Base-by-base conservation (phyloP, 371 early-diverging fungal species). In the Conidiobolus incongruus region DNA sequence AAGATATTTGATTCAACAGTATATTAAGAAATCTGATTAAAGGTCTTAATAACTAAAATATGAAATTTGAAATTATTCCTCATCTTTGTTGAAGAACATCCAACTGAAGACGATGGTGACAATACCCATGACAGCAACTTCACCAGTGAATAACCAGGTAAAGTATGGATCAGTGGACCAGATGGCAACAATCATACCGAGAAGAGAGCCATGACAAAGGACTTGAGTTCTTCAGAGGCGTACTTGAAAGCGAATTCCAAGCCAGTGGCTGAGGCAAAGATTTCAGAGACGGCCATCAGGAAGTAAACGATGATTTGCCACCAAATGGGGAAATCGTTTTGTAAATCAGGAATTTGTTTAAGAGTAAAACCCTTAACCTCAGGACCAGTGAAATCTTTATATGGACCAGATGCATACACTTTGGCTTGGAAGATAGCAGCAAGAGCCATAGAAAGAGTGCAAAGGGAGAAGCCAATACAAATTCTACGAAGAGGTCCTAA, bases 401-500 rank as follows among this genome's bases (percentile, higher is more conserved):
- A 65, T 0, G 74, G 74, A 6, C 59, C 69, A 2, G 55, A 54
- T 5, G 44, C 51, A 59, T 83, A 83, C 28, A 83, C 55, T 24
- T 68, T 47, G 44, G 70, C 52, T 60, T 81, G 81, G 38, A 83
- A 47, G 37, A 71, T 65, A 16, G 81, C 72, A 13, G 70, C 58
- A 48, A 80, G 80, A 24, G 63, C 67, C 60, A 83, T 75, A 44
- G 72, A 68, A 44, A 69, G 38, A 28, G 75, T 58, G 22, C 65
- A 68, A 41, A 77, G 50, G 22, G 63, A 35, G 55, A 83, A 80
- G 20, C 84, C 84, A 20, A 68, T 61, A 19, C 68, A 56, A 44
- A 83, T 81, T 49, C 81, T 72, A 60, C 63, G 50, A 78, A 46
- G n/a, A n/a, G n/a, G n/a, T n/a, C n/a, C n/a, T n/a, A n/a, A n/a